Evolutionary conservation across 495 filamentous ascomycete genomes (phyloP).

Genomic region (Neurospora sp.): DNA sequence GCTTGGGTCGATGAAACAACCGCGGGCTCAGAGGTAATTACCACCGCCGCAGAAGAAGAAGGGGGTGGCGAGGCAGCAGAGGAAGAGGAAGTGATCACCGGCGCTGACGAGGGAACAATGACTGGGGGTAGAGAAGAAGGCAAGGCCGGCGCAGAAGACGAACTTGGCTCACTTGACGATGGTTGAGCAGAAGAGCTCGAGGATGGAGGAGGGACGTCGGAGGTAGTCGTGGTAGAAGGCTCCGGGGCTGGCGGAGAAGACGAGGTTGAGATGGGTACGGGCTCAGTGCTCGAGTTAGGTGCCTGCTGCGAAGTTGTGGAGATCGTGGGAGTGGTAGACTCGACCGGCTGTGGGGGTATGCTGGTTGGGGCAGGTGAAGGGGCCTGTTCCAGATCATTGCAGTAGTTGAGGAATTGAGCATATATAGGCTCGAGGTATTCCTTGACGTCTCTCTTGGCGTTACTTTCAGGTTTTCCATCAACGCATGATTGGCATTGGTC

Average conservation of each 20-base stretch:
- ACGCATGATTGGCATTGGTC: no score
- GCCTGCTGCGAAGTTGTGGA: constrained; percentile 16
- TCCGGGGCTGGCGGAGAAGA: constrained; percentile 9
- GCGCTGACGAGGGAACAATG: not conserved
- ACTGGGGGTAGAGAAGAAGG: not conserved
- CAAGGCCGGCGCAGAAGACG: not conserved
- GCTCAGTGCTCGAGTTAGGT: constrained; percentile 14
- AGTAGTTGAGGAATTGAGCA: constrained; percentile 24
- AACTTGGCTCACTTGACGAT: not conserved
- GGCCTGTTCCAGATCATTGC: constrained; percentile 11
- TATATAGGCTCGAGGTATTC: constrained; percentile 15
- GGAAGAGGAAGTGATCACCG: not conserved
- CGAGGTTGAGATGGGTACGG: constrained; percentile 13
- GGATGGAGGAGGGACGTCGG: not conserved
- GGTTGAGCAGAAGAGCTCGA: not conserved
- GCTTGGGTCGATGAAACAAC: not conserved
- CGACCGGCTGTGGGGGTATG: constrained; percentile 8
- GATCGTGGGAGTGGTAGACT: constrained; percentile 10
- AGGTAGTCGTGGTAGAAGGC: constrained; percentile 12
- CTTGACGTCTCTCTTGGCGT: no score
- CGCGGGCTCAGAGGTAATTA: not conserved
- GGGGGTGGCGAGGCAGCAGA: not conserved
- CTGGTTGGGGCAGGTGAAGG: not conserved
- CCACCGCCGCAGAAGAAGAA: not conserved
- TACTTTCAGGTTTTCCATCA: no score